These are phyloP conservation scores for Brassica balearica DNA, from an alignment of 441 rosid species.

Conservation along the genomic window DNA sequence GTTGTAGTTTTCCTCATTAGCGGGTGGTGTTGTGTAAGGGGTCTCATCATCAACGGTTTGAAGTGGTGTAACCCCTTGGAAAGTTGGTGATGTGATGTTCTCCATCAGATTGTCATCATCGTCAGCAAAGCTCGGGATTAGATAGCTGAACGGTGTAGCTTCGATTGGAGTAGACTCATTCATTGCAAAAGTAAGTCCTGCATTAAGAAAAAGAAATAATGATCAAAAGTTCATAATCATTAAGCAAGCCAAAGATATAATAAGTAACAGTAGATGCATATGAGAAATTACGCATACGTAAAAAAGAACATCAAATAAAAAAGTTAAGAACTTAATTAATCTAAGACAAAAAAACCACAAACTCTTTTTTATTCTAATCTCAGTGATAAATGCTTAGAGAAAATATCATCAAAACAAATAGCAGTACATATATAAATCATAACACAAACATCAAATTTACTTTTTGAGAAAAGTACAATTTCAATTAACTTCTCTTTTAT, in stretches of 20 bases:
- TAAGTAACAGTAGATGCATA: background rate
- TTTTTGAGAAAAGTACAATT: background rate
- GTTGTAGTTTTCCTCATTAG: background rate
- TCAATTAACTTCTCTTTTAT: background rate
- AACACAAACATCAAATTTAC: background rate
- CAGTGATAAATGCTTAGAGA: background rate
- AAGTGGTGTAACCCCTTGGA: background rate
- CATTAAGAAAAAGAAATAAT: background rate
- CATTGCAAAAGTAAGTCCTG: background rate
- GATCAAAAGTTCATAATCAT: background rate
- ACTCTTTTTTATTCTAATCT: background rate
- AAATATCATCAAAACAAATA: background rate
- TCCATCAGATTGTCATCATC: background rate
- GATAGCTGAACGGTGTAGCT: background rate
- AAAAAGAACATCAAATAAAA: background rate
- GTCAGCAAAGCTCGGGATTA: background rate
- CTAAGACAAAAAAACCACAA: background rate
- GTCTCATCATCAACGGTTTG: background rate
- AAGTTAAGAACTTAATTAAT: background rate
- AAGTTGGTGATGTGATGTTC: background rate
- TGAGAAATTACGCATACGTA: background rate
- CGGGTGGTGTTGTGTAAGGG: background rate
- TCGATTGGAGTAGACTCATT: background rate
- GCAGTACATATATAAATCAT: background rate
- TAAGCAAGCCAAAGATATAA: background rate